Evolutionary conservation across 2,329 filamentous ascomycete genomes (phyloP).

Genomic region (Talaromyces atroroseus): DNA sequence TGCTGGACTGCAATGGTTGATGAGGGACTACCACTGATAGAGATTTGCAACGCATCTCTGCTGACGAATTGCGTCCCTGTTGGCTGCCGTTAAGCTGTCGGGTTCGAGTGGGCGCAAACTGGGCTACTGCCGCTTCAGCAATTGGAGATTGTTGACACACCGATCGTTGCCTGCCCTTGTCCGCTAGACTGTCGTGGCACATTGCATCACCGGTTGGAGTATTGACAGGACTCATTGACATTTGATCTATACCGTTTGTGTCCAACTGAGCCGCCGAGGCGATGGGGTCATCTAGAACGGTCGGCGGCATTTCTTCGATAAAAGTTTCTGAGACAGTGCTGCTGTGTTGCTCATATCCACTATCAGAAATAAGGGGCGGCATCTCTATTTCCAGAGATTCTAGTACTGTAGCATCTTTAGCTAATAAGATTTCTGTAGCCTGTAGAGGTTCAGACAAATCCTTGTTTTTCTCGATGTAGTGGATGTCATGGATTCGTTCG

Average conservation of each 20-base stretch:
- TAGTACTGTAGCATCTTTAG: not conserved
- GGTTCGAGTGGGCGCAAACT: not conserved
- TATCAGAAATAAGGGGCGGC: not conserved
- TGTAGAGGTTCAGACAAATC: slow-evolving; percentile 2
- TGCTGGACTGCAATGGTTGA: not conserved
- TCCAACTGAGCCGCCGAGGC: not conserved
- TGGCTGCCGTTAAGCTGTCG: not conserved
- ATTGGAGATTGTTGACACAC: not conserved
- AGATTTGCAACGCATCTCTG: not conserved
- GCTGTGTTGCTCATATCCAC: not conserved
- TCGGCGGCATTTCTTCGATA: not conserved
- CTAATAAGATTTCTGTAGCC: not conserved
- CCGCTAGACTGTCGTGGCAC: not conserved
- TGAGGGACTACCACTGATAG: not conserved
- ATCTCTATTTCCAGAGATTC: not conserved
- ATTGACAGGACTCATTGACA: slow-evolving; percentile 1
- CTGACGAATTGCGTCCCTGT: not conserved
- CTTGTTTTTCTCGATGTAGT: slow-evolving; percentile 1
- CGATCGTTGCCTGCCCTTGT: not conserved
- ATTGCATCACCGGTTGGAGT: not conserved
- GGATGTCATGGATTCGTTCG: not conserved
- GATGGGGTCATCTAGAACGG: not conserved
- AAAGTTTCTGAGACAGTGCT: not conserved
- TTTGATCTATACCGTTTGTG: not conserved
- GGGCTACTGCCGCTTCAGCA: slow-evolving; percentile 1